Percentiles rank a stretch among this genome's conserved stretches.
Conservation (phyloP, 2,329 filamentous ascomycete species). For the Arthrobotrys pseudoclavata region DNA sequence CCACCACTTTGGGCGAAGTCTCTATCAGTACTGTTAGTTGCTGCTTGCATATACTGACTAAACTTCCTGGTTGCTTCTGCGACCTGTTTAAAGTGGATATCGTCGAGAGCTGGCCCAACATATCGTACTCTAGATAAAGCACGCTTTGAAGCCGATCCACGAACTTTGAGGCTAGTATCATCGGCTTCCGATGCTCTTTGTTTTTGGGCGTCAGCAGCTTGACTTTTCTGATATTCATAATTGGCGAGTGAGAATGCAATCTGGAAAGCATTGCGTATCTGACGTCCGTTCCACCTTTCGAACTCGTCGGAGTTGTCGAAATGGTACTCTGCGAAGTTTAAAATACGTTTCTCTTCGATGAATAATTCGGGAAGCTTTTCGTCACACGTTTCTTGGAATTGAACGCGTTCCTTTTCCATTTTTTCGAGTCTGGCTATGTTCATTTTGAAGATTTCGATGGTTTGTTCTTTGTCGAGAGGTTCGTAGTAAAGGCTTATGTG, state of each 20-base stretch:
- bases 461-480: conserved; percentile 60
- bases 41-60: conserved; percentile 20
- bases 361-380: conserved; percentile 39
- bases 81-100: conserved; percentile 10
- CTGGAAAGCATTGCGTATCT: conserved; percentile 68
- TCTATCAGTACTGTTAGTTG: conserved; percentile 20
- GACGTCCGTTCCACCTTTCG: conserved; percentile 66
- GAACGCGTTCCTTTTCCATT: conserved; percentile 59
- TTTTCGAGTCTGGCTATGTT: conserved; percentile 62
- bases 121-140: not conserved
- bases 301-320: conserved; percentile 37
- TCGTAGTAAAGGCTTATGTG: conserved; percentile 68
- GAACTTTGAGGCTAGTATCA: conserved; percentile 2
- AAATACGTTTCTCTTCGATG: conserved; percentile 61
- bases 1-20: conserved; percentile 20
- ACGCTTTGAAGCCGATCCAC: not conserved
- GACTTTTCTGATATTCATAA: conserved; percentile 5
- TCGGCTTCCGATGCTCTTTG: not conserved
- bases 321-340: conserved; percentile 58
- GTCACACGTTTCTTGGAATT: conserved; percentile 16
- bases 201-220: not conserved
- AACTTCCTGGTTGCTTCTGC: conserved; percentile 20
- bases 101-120: not conserved
- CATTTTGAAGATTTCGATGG: conserved; percentile 62
- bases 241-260: conserved; percentile 68